Evolutionary conservation across 495 filamentous ascomycete genomes (phyloP), one percentile per base, ranked within the genome.

Genomic region (Viridothelium virens): DNA sequence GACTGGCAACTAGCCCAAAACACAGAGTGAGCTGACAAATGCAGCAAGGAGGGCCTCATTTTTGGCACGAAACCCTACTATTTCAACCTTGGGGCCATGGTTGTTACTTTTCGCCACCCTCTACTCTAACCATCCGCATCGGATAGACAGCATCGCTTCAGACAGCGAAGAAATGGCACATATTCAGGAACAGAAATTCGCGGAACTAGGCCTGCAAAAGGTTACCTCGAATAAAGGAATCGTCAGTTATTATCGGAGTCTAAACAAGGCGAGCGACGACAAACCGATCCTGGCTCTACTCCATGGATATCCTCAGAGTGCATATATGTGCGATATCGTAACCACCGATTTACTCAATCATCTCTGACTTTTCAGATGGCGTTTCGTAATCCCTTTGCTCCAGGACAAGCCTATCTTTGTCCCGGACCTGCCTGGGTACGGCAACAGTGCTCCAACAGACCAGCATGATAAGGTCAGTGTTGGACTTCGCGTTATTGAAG

Each of bases 401-500:
- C 66, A 66, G 18, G 31, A 44, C 36, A 66, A 62, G 38, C 70
- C 70, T 3, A 39, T 74, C 48, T 72, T 70, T 66, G 62, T 66
- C 18, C 70, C 70, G 2, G 70, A 78, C 70, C 70, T 84, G 14
- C 79, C 80, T 2, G 80, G 80, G 63, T 84, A 83, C 68, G 81
- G 81, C 36, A 72, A 73, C 59, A 74, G 31, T 34, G 65, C 12
- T 62, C 72, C 65, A 63, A 69, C 61, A 61, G 11, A 44, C 12
- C 34, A 66, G 63, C 72, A 77, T 66, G 71, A 74, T 63, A 81
- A 82, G 69, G 73, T 70, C 31, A 69, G 65, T 44, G 66, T 78
- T 44, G 81, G 79, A 11, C 67, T 63, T 5, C 70, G 77, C 38
- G 70, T 82, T 31, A 71, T 82, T 56, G 67, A 69, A 18, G 70